Base-by-base conservation (phyloP, 352 stramenopile genomes). In the Discostella stelligera region DNA sequence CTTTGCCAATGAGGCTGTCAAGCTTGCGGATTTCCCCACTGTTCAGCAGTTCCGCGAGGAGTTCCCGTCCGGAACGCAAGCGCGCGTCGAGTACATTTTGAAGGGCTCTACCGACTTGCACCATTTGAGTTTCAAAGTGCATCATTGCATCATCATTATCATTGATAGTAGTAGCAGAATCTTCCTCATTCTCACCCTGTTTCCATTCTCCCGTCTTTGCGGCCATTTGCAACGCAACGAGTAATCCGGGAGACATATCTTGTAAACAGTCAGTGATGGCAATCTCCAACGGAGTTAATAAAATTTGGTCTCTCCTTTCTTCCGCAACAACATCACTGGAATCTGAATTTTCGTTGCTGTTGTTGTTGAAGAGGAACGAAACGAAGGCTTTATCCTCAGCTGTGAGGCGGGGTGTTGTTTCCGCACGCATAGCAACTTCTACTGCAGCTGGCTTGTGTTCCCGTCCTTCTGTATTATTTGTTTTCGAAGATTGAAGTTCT, bases 1-100 rank as follows among this genome's bases (percentile, higher is more conserved):
- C 69, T 41, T 89, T 91, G 14, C 86, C 85, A 74, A 94, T 93
- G 21, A 83, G 37, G 13, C 37, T 44, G 80, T 94, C 90, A 11
- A 94, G 70, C 66, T 92, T 92, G 21, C 89, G 87, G 39, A 94
- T 85, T 66, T 94, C 90, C 20, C 88, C 88, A 53, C 84, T 84
- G 53, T 90, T 76, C 32, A 92, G 64, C n/a, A 93, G 70, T 16
- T 75, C 50, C 7, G 58, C 41, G 2, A 92, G 58, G 8, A 86
- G 67, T 58, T 80, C 60, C 16, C 80, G 71, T 44, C 80, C 87
- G 21, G 61, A 54, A 25, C 71, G 32, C 3, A 92, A 60, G 37
- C 69, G 77, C 20, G 37, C 62, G 59, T 91, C 76, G n/a, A 90
- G 53, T 6, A 92, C 71, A 48, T 55, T 70, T 52, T 77, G 63